A percentile compares a stretch with the other conserved stretches of the same genome.
phyloP scores from a whole-genome alignment of 129 eudicot genomes.

The Tagetes patula region DNA sequence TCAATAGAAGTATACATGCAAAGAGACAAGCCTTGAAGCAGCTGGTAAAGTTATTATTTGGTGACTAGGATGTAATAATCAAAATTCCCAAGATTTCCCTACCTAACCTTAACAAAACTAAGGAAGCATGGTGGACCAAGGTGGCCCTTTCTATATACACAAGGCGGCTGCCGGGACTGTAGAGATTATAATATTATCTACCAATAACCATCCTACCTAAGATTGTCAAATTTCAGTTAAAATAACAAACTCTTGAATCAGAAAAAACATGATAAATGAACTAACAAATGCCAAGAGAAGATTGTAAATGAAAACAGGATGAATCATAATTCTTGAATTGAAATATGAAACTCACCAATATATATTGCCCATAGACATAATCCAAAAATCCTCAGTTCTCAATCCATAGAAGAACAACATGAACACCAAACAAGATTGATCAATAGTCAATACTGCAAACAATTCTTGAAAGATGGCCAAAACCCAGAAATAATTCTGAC shows the following conservation, averaged over 20 bases:
- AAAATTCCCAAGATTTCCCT: neutral
- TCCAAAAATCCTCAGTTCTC: conserved; percentile 21
- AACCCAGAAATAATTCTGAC: neutral
- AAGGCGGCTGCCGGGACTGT: neutral
- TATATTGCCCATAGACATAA: conserved; percentile 21
- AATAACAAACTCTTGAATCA: conserved; percentile 16
- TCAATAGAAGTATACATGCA: neutral
- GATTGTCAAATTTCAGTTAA: neutral
- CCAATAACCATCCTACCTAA: conserved; percentile 5
- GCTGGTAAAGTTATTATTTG: neutral
- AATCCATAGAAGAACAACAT: conserved; percentile 20
- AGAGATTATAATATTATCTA: neutral
- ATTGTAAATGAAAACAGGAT: neutral
- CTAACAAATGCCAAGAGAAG: conserved; percentile 13
- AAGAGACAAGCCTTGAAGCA: neutral
- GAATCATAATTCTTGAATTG: neutral
- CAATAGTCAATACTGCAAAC: neutral
- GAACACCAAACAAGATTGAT: conserved; percentile 16
- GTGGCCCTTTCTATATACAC: neutral
- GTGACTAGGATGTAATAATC: neutral
- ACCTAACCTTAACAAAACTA: conserved; percentile 5
- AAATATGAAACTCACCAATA: conserved; percentile 29
- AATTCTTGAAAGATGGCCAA: conserved; percentile 24
- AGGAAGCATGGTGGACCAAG: conserved; percentile 7
- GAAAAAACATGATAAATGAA: neutral